Percentiles rank a stretch among this genome's conserved stretches.
Conservation (phyloP, 805 yeast species). For the Saccharomycopsis babjevae region DNA sequence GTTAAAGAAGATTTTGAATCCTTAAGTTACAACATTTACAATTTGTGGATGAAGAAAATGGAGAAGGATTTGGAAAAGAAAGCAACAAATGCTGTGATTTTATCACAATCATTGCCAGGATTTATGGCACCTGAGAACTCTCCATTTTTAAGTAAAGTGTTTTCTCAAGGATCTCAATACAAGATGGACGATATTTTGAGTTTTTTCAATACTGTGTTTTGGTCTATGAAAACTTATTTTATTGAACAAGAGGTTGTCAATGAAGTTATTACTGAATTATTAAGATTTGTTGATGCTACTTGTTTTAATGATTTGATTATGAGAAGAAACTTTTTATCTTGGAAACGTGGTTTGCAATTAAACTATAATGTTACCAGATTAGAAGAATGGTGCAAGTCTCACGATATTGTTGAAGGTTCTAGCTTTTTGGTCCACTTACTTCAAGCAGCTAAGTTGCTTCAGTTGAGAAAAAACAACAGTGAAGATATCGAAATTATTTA, state of each 20-base stretch:
- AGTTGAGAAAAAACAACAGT: slow-evolving; percentile 77
- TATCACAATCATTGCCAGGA: slow-evolving; percentile 93
- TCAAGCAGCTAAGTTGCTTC: slow-evolving; percentile 89
- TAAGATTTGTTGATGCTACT: slow-evolving; percentile 80
- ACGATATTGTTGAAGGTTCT: slow-evolving; percentile 80
- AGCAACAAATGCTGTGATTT: slow-evolving; percentile 88
- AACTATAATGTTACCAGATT: slow-evolving; percentile 92
- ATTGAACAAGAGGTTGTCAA: slow-evolving; percentile 77
- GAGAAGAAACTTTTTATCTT: slow-evolving; percentile 88
- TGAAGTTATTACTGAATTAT: slow-evolving; percentile 72
- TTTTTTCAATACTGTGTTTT: slow-evolving; percentile 79
- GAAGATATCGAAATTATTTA: slow-evolving; percentile 87
- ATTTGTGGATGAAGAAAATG: slow-evolving; percentile 94
- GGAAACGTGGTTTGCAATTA: slow-evolving; percentile 97
- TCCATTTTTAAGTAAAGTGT: slow-evolving; percentile 76
- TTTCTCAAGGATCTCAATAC: slow-evolving; percentile 58
- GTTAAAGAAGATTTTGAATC: slow-evolving; percentile 92
- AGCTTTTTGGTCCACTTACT: slow-evolving; percentile 74
- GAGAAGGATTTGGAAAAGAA: slow-evolving; percentile 84
- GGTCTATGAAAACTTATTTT: slow-evolving; percentile 87
- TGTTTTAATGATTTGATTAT: slow-evolving; percentile 92
- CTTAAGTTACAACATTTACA: slow-evolving; percentile 85
- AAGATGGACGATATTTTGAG: slow-evolving; percentile 93
- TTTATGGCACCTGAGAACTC: slow-evolving; percentile 76
- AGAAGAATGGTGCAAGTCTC: slow-evolving; percentile 97